phyloP scores from a whole-genome alignment of 2,329 filamentous ascomycete species.

The Alternaria sp. region DNA sequence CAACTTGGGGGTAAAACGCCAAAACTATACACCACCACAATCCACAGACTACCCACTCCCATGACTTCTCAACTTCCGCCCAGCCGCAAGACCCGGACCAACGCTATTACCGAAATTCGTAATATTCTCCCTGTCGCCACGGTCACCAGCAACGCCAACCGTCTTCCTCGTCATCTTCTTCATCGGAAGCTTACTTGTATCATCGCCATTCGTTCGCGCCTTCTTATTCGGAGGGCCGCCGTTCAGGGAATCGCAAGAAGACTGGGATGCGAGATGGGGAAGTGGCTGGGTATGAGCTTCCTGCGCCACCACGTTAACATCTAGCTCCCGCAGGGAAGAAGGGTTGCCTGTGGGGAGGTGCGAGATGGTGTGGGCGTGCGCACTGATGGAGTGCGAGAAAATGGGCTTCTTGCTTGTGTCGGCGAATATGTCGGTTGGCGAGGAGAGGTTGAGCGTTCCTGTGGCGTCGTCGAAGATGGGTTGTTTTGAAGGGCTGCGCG shows the following conservation, averaged over 20 bases:
- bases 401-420: slow-evolving; percentile 28
- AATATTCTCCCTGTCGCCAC: slow-evolving; percentile 50
- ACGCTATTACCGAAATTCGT: slow-evolving; percentile 51
- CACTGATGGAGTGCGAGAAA: slow-evolving; percentile 36
- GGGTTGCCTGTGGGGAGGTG: slow-evolving; percentile 28
- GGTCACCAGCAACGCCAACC: slow-evolving; percentile 47
- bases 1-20: background rate
- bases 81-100: slow-evolving; percentile 43
- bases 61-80: slow-evolving; percentile 50
- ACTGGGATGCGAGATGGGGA: slow-evolving; percentile 38
- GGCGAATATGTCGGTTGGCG: slow-evolving; percentile 36
- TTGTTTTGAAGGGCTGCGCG: slow-evolving; percentile 56
- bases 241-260: slow-evolving; percentile 34
- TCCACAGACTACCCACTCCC: slow-evolving; percentile 27
- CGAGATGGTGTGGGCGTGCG: slow-evolving; percentile 26
- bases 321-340: slow-evolving; percentile 54
- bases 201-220: slow-evolving; percentile 44
- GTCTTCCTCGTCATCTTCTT: slow-evolving; percentile 53
- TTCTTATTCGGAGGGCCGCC: slow-evolving; percentile 53
- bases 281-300: slow-evolving; percentile 41
- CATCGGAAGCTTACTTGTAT: slow-evolving; percentile 52
- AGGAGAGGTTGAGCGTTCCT: slow-evolving; percentile 46
- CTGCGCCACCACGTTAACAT: slow-evolving; percentile 53
- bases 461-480: slow-evolving; percentile 60
- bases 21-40: background rate